These are phyloP conservation scores for Russula sp. DNA, from an alignment of 768 basidiomycete genomes.

Conservation along the genomic window DNA sequence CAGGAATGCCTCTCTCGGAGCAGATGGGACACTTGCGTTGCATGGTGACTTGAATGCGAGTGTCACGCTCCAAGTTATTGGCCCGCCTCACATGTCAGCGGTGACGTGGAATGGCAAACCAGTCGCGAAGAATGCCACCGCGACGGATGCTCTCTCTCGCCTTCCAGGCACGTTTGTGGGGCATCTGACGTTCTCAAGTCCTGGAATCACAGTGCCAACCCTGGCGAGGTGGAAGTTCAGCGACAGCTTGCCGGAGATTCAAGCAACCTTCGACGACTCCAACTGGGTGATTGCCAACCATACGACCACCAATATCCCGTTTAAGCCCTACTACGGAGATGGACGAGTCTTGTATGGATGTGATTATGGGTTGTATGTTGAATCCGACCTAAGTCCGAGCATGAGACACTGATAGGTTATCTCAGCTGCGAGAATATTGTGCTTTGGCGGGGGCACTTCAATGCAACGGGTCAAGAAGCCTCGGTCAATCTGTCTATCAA, in stretches of 20 bases:
- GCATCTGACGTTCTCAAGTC: constrained; percentile 32
- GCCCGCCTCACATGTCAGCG: constrained; percentile 41
- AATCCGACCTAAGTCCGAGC: not conserved
- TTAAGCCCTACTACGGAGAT: constrained; percentile 63
- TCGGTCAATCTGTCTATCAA: constrained; percentile 72
- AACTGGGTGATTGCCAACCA: constrained; percentile 62
- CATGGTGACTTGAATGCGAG: constrained; percentile 60
- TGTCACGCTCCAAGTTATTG: constrained; percentile 55
- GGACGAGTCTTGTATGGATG: constrained; percentile 77
- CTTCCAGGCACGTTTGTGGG: constrained; percentile 43
- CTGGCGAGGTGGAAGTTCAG: constrained; percentile 67
- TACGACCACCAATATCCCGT: constrained; percentile 66
- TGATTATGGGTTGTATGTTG: constrained; percentile 70
- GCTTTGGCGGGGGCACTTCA: constrained; percentile 79
- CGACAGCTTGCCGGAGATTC: constrained; percentile 69
- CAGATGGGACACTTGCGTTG: constrained; percentile 40
- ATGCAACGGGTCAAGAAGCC: constrained; percentile 48
- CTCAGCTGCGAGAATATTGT: constrained; percentile 77
- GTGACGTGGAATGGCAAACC: constrained; percentile 68
- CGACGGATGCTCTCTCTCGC: constrained; percentile 25
- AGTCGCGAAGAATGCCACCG: constrained; percentile 34
- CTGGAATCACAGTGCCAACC: constrained; percentile 37
- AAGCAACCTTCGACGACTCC: constrained; percentile 48
- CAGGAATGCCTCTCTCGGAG: constrained; percentile 32
- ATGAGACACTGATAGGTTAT: not conserved